Evolutionary conservation across 2,329 filamentous ascomycete genomes (phyloP).

Genomic region (Cladosporium sp.): DNA sequence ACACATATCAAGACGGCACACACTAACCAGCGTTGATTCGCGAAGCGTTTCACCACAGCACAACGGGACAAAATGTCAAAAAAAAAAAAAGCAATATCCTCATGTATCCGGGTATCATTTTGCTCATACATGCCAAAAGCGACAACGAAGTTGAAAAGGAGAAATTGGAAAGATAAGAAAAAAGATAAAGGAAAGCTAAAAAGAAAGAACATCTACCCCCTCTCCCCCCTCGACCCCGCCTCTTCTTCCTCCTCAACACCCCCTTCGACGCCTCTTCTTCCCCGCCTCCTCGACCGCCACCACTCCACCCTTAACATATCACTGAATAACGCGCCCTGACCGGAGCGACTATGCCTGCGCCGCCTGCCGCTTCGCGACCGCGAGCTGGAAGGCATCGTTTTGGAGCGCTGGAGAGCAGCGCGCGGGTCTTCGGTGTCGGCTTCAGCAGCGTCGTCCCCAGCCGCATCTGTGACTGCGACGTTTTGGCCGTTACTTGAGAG

Average conservation of each 20-base stretch:
- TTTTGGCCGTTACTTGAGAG: conserved; percentile 15
- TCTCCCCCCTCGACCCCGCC: not conserved
- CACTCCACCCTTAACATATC: conserved; percentile 28
- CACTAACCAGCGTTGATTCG: no score
- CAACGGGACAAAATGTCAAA: not conserved
- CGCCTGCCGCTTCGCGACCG: conserved; percentile 8
- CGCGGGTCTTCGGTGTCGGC: conserved; percentile 10
- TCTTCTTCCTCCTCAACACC: conserved; percentile 2
- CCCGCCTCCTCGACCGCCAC: conserved; percentile 22
- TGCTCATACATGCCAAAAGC: no score
- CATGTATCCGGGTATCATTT: not conserved
- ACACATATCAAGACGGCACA: no score
- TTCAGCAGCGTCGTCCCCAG: not conserved
- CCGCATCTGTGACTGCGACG: not conserved
- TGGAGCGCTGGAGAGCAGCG: not conserved
- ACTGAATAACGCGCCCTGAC: conserved; percentile 28
- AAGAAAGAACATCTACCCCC: not conserved
- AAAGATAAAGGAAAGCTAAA: no score
- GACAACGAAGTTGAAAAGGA: no score
- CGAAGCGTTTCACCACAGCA: no score
- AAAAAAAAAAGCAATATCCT: not conserved
- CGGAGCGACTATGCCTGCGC: conserved; percentile 18
- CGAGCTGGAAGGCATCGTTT: not conserved
- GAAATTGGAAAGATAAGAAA: no score
- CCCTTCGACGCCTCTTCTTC: not conserved